Evolutionary conservation across 2,329 filamentous ascomycete species (phyloP), one percentile per base, ranked within the genome.

Genomic region (Apiospora hydei): DNA sequence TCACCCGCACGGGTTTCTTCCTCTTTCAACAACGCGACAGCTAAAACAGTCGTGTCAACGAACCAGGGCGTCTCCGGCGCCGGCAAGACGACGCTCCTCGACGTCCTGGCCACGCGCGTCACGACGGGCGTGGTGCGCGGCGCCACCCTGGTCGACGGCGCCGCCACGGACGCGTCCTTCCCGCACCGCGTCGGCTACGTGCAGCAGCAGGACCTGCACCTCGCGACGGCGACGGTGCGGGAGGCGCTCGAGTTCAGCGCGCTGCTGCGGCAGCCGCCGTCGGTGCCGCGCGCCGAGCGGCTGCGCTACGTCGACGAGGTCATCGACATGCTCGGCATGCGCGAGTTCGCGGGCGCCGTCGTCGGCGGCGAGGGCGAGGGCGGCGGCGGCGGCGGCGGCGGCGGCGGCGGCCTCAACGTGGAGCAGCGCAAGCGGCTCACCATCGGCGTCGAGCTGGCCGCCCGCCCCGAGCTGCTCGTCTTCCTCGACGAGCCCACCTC

Each of bases 151-250:
- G 88, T 91, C 16, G 87, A 90, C 72, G 89, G 89, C 43, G 87
- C 86, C 49, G 91, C 89, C 41, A 90, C 93, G 67, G 94, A 97
- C 76, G 87, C 88, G 61, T 94, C 93, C 0, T 98, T 98, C 88
- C 95, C 97, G 82, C 92, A 95, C 75, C 96, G 96, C 84, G 97
- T 94, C 0, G 95, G 95, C 68, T 97, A 97, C 77, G 95, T 95
- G 47, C 94, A 97, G 80, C 95, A 98, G 81, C 94, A 97, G 80
- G 95, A 98, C 88, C 87, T 98, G 18, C 95, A 98, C 80, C 86
- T 97, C 61, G 67, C 26, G 24, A 72, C 67, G 21, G 7, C 26
- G 38, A 93, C 91, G 0, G 90, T 93, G 0, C 85, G 90, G 1
- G 91, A 93, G 74, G 90, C 91, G 0, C 81, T 93, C 0, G 86